These are phyloP conservation scores for Eucalyptus tenuipes DNA, from an alignment of 345 rosid genomes.

Conservation along the genomic window DNA sequence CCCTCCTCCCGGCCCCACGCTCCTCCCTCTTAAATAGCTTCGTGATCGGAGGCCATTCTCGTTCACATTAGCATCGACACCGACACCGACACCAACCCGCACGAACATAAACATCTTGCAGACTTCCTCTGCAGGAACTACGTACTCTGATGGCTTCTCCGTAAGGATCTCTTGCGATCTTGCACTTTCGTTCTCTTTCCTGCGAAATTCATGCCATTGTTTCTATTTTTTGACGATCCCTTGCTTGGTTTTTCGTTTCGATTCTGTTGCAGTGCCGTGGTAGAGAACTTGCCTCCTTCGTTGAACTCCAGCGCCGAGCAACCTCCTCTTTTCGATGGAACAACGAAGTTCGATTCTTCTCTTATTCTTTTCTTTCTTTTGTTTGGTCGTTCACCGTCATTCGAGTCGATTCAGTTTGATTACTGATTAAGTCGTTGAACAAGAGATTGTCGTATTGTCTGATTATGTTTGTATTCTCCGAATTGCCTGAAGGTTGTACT, in stretches of 20 bases:
- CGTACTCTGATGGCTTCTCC: constrained; percentile 8
- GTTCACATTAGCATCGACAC: neutral
- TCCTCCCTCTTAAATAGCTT: neutral
- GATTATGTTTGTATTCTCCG: neutral
- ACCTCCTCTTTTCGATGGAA: constrained; percentile 74
- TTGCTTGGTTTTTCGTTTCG: neutral
- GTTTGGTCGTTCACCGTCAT: neutral
- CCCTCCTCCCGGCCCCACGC: neutral
- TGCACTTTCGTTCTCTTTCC: neutral
- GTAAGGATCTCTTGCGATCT: constrained; percentile 2
- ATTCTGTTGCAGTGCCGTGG: neutral
- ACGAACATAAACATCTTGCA: neutral
- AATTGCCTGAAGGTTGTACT: constrained; percentile 44
- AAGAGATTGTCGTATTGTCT: neutral
- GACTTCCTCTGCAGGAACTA: neutral
- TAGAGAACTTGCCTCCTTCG: constrained; percentile 34
- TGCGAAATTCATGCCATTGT: neutral
- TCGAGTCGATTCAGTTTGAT: neutral
- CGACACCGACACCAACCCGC: neutral
- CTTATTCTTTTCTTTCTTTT: neutral
- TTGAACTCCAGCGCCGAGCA: constrained; percentile 49
- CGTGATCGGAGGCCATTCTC: neutral
- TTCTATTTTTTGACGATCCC: neutral
- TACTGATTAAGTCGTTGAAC: neutral
- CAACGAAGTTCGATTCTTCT: constrained; percentile 32